These are phyloP conservation scores for Stagonosporopsis chrysanthemi DNA, from an alignment of 2,329 filamentous ascomycete species.

Conservation along the genomic window DNA sequence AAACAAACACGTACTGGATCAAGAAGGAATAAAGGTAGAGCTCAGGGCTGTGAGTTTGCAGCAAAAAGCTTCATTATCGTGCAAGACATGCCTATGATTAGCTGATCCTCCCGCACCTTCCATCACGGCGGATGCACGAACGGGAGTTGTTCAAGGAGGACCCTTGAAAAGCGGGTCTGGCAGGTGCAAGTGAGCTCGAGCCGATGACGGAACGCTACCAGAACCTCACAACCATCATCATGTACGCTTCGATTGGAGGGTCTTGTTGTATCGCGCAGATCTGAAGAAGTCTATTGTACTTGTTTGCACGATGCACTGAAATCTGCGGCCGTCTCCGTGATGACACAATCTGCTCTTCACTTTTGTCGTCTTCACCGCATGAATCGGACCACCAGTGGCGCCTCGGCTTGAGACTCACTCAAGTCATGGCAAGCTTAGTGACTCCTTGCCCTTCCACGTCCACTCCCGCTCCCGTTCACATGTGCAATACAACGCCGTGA, in stretches of 20 bases:
- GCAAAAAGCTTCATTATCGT: neutral
- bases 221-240: conserved; percentile 1
- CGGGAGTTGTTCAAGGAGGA: conserved; percentile 7
- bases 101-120: conserved; percentile 14
- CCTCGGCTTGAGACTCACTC: conserved; percentile 19
- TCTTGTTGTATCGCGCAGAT: neutral
- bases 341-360: neutral
- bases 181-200: neutral
- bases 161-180: conserved; percentile 8
- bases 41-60: neutral
- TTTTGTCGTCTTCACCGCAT: conserved; percentile 14
- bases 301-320: neutral
- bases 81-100: conserved; percentile 6
- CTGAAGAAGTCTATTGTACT: neutral
- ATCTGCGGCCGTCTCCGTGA: neutral
- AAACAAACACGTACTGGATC: neutral
- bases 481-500: conserved; percentile 18
- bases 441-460: conserved; percentile 1
- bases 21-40: neutral
- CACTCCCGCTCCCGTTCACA: neutral
- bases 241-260: neutral
- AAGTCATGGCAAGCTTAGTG: conserved; percentile 14
- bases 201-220: conserved; percentile 10
- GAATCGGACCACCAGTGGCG: conserved; percentile 13
- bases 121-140: conserved; percentile 4